Evolutionary conservation across 1,284 basidiomycete species (phyloP).

Genomic region (Melampsora occidentalis): DNA sequence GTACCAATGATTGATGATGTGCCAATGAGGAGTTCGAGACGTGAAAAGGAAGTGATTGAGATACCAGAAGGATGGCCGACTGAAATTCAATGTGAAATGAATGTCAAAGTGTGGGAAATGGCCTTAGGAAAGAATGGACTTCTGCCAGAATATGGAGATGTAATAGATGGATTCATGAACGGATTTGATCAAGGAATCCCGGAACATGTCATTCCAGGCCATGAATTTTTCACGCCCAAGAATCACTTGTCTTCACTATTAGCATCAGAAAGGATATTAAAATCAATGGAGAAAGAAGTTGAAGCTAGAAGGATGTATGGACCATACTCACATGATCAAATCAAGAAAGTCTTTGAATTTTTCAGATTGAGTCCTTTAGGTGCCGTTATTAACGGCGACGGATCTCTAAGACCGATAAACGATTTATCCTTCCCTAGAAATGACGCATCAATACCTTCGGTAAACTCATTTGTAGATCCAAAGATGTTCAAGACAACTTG

Average conservation of each 20-base stretch:
- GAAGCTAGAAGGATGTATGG: too few relatives aligned
- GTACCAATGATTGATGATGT: too few relatives aligned
- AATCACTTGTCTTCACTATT: background rate
- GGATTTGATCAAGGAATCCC: conserved; percentile 26
- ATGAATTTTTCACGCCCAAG: background rate
- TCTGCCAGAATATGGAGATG: background rate
- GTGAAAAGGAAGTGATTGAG: too few relatives aligned
- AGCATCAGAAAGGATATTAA: background rate
- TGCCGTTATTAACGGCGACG: conserved; percentile 2
- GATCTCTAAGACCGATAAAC: conserved; percentile 9
- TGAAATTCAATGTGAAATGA: conserved; percentile 1
- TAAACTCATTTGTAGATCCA: conserved; percentile 12
- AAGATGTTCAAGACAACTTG: background rate
- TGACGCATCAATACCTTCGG: background rate
- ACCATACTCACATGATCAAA: conserved; percentile 1
- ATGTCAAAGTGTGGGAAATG: background rate
- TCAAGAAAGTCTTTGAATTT: background rate
- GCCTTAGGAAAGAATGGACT: background rate
- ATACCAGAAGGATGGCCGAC: background rate
- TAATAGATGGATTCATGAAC: background rate
- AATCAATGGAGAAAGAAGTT: background rate
- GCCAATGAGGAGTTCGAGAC: too few relatives aligned
- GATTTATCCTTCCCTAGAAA: background rate
- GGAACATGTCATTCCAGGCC: background rate
- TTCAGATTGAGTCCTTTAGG: conserved; percentile 5